Evolutionary conservation across 176 grass and related monocot genomes (phyloP).

Genomic region (Musa itinerans): DNA sequence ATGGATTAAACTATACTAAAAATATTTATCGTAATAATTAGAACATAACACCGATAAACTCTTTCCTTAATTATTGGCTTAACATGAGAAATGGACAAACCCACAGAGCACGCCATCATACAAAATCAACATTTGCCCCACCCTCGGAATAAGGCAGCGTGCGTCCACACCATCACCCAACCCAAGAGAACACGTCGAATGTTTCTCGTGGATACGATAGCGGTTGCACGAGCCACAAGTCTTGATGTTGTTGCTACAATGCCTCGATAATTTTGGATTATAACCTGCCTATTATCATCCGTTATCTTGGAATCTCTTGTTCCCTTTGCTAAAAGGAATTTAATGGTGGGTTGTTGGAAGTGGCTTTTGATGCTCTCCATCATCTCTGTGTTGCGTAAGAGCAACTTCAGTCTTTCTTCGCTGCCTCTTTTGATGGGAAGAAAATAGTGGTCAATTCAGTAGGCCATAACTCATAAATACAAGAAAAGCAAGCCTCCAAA

Average conservation of each 20-base stretch:
- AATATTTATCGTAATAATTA: no score
- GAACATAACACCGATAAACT: no score
- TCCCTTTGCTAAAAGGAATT: not conserved
- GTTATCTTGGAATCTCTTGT: not conserved
- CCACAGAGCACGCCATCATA: no score
- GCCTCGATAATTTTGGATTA: not conserved
- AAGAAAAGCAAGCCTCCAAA: not conserved
- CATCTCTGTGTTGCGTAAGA: not conserved
- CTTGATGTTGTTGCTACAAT: not conserved
- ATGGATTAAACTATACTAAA: no score
- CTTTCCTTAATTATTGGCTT: no score
- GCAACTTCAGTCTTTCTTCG: not conserved
- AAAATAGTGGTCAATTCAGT: not conserved
- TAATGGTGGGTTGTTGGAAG: not conserved
- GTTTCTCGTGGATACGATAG: not conserved
- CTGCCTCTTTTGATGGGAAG: not conserved
- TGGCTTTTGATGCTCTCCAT: conserved; percentile 3
- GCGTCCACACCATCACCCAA: not conserved
- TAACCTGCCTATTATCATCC: not conserved
- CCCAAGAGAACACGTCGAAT: not conserved
- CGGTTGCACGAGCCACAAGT: not conserved
- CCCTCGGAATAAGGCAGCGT: no score
- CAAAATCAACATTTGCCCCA: no score
- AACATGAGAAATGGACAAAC: no score
- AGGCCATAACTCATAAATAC: not conserved